Evolutionary conservation across 768 basidiomycete genomes (phyloP).

Genomic region (Amylocystis lapponica): DNA sequence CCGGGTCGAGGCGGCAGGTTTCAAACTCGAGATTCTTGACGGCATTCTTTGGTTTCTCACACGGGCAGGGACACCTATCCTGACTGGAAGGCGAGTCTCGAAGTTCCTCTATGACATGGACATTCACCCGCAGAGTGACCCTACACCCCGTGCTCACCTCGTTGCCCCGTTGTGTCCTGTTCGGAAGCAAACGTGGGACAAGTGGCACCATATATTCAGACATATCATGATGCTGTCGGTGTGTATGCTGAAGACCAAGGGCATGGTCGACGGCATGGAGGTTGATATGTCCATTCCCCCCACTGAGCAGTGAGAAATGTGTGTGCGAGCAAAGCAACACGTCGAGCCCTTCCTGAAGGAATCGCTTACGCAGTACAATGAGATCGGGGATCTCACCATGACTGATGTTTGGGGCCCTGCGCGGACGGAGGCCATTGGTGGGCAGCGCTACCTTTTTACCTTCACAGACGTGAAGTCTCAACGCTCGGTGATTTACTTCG

Average conservation of each 20-base stretch:
- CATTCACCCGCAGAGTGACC: neutral
- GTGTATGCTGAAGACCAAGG: slow-evolving; percentile 1
- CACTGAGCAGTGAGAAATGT: slow-evolving; percentile 9
- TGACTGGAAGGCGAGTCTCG: neutral
- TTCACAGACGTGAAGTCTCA: neutral
- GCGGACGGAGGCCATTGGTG: neutral
- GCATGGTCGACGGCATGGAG: slow-evolving; percentile 11
- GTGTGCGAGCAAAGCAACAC: slow-evolving; percentile 18
- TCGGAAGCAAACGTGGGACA: neutral
- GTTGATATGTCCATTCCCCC: slow-evolving; percentile 1
- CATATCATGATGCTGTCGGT: slow-evolving; percentile 9
- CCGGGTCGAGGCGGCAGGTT: slow-evolving; percentile 4
- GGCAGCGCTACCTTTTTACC: neutral
- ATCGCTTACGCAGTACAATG: slow-evolving; percentile 1
- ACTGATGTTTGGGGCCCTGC: neutral
- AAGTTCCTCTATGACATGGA: slow-evolving; percentile 3
- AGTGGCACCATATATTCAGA: slow-evolving; percentile 14
- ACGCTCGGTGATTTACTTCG: neutral
- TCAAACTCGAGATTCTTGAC: slow-evolving; percentile 1
- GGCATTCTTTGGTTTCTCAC: neutral
- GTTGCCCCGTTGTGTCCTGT: slow-evolving; percentile 2
- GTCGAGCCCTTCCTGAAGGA: slow-evolving; percentile 1
- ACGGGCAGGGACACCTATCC: neutral
- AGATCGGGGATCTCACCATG: neutral
- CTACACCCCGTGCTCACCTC: neutral